Evolutionary conservation across 331 rosid species (phyloP).

Genomic region (Erythrophleum ivorense): DNA sequence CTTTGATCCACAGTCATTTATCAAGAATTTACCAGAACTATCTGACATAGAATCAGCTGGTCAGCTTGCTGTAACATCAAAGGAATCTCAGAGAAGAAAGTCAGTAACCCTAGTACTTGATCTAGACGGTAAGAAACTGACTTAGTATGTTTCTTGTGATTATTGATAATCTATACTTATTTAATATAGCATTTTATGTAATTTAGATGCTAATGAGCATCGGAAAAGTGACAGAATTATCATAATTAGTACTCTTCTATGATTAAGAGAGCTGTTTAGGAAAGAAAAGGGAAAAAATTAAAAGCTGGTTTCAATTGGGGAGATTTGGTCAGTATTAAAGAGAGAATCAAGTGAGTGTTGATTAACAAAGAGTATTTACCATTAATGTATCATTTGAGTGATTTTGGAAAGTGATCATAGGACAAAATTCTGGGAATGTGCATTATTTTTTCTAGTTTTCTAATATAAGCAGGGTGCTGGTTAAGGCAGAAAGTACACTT

Average conservation of each 20-base stretch:
- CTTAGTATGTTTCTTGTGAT: constrained; percentile 24
- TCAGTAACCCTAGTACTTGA: constrained; percentile 87
- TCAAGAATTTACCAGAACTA: constrained; percentile 83
- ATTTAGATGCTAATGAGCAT: not conserved
- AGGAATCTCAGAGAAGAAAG: constrained; percentile 66
- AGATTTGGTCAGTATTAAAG: not conserved
- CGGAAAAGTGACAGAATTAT: not conserved
- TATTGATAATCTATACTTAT: constrained; percentile 23
- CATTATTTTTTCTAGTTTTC: not conserved
- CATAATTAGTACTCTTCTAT: not conserved
- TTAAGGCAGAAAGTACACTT: not conserved
- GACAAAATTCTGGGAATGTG: not conserved
- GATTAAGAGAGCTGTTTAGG: not conserved
- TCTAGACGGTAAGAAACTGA: constrained; percentile 85
- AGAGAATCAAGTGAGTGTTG: not conserved
- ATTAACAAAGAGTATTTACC: not conserved
- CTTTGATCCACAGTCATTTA: constrained; percentile 90
- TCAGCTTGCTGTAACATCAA: constrained; percentile 58
- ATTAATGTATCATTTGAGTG: not conserved
- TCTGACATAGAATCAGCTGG: constrained; percentile 76
- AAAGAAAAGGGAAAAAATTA: not conserved
- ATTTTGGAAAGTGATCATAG: not conserved
- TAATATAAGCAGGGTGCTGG: not conserved
- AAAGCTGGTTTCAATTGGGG: not conserved
- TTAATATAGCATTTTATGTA: constrained; percentile 13